A percentile compares a stretch with the other conserved stretches of the same genome.
Conservation (phyloP, 179 eudicot species). For the Patellifolia procumbens region DNA sequence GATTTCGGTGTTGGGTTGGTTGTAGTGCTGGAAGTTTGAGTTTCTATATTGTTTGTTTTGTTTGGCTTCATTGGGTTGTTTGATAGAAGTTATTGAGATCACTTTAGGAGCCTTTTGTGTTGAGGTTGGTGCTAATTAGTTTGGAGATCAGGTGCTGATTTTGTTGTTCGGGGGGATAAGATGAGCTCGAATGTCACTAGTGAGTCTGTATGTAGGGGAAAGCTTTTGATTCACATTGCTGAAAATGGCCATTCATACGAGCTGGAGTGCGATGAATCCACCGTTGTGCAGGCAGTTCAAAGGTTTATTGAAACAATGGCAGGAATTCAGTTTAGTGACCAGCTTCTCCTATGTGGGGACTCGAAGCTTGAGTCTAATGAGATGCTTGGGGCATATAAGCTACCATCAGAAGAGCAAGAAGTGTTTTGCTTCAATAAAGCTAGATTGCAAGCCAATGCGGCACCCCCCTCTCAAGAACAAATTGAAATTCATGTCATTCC, state of each 20-base stretch:
- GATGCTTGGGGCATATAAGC: slow-evolving; percentile 68
- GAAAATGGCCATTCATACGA: slow-evolving; percentile 87
- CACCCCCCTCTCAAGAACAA: slow-evolving; percentile 63
- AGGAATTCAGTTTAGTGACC: slow-evolving; percentile 68
- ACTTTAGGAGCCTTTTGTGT: neutral
- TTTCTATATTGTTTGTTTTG: slow-evolving; percentile 2
- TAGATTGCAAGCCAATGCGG: slow-evolving; percentile 74
- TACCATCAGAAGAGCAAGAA: slow-evolving; percentile 75
- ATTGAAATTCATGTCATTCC: slow-evolving; percentile 49
- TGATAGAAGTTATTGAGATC: slow-evolving; percentile 32
- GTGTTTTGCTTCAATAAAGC: slow-evolving; percentile 80
- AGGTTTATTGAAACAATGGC: slow-evolving; percentile 57
- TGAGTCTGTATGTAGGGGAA: slow-evolving; percentile 49
- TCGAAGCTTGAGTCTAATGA: slow-evolving; percentile 72
- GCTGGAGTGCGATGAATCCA: slow-evolving; percentile 70
- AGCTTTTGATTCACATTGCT: slow-evolving; percentile 78
- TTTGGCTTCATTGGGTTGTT: neutral
- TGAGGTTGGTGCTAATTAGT: neutral
- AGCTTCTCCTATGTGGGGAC: slow-evolving; percentile 80
- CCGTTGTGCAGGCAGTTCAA: slow-evolving; percentile 74
- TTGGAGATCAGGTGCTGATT: neutral
- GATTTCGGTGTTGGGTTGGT: neutral
- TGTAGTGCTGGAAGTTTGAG: neutral
- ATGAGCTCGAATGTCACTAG: slow-evolving; percentile 58
- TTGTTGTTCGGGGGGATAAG: neutral